Conservation (phyloP, 495 filamentous ascomycete species). For the Opeltia flavorubescens region DNA sequence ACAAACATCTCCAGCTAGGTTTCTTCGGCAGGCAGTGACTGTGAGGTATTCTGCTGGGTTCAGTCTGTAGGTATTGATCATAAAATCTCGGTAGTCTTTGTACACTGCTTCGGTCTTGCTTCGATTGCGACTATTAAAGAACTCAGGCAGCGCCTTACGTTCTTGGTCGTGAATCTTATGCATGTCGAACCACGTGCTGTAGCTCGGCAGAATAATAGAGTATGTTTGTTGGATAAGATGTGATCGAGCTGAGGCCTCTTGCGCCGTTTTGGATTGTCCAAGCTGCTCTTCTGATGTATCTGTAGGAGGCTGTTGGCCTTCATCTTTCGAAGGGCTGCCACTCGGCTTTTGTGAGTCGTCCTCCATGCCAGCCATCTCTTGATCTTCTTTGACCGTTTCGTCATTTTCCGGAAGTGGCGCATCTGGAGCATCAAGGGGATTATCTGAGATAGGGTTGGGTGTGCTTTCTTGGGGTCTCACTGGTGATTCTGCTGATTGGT, state of each 20-base stretch:
- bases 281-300: slow-evolving; percentile 33
- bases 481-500: slow-evolving; percentile 20
- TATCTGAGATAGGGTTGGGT: slow-evolving; percentile 51
- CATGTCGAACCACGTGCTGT: slow-evolving; percentile 98
- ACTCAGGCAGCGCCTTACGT: slow-evolving; percentile 84
- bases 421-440: slow-evolving; percentile 72
- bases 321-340: slow-evolving; percentile 32
- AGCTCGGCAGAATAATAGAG: slow-evolving; percentile 87
- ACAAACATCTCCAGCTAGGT: slow-evolving; percentile 93
- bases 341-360: slow-evolving; percentile 45
- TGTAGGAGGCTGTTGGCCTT: slow-evolving; percentile 25
- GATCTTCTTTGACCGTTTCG: slow-evolving; percentile 54
- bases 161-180: slow-evolving; percentile 76
- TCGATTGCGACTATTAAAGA: slow-evolving; percentile 94
- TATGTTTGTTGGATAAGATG: slow-evolving; percentile 82
- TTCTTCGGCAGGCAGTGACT: slow-evolving; percentile 91
- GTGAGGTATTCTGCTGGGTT: slow-evolving; percentile 95
- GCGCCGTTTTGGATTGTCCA: slow-evolving; percentile 55
- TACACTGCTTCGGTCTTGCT: slow-evolving; percentile 97
- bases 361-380: slow-evolving; percentile 71
- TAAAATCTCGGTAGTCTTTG: slow-evolving; percentile 97
- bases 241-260: slow-evolving; percentile 73
- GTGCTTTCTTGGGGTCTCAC: slow-evolving; percentile 35
- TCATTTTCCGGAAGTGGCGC: slow-evolving; percentile 55
- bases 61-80: slow-evolving; percentile 96